Percentiles rank a stretch among this genome's conserved stretches.
Conservation (phyloP, 129 eudicot genomes). For the Silybum marianum region DNA sequence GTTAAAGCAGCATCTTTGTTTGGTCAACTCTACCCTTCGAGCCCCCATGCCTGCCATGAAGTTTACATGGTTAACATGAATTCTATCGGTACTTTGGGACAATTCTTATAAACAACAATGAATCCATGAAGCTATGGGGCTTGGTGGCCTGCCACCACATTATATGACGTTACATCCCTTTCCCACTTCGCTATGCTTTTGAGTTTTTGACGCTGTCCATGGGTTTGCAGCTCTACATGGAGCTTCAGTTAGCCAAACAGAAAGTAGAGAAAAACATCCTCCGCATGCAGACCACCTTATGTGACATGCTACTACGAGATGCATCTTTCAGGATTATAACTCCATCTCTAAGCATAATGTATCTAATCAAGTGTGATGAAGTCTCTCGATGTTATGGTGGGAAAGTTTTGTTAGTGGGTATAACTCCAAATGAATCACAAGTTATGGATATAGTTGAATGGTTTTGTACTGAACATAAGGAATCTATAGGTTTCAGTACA, state of each 20-base stretch:
- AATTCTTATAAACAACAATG: conserved; percentile 49
- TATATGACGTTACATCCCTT: conserved; percentile 55
- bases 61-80: conserved; percentile 74
- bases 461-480: conserved; percentile 48
- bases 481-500: conserved; percentile 63
- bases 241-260: conserved; percentile 64
- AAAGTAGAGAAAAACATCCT: conserved; percentile 51
- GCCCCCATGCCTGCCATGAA: conserved; percentile 62
- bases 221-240: conserved; percentile 63
- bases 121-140: conserved; percentile 67
- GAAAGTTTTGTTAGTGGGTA: conserved; percentile 52
- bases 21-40: conserved; percentile 71
- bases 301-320: conserved; percentile 74
- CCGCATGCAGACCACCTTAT: conserved; percentile 55
- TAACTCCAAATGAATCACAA: conserved; percentile 62
- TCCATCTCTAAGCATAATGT: conserved; percentile 66
- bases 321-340: conserved; percentile 58
- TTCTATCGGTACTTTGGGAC: conserved; percentile 64
- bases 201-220: conserved; percentile 68
- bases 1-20: conserved; percentile 52
- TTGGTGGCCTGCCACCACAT: conserved; percentile 71
- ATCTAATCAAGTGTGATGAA: conserved; percentile 73
- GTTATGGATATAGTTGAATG: conserved; percentile 53
- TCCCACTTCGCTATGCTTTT: conserved; percentile 67
- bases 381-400: conserved; percentile 48